Base-by-base conservation (phyloP, 1,284 basidiomycete genomes). In the Xerocomus amazonicus region DNA sequence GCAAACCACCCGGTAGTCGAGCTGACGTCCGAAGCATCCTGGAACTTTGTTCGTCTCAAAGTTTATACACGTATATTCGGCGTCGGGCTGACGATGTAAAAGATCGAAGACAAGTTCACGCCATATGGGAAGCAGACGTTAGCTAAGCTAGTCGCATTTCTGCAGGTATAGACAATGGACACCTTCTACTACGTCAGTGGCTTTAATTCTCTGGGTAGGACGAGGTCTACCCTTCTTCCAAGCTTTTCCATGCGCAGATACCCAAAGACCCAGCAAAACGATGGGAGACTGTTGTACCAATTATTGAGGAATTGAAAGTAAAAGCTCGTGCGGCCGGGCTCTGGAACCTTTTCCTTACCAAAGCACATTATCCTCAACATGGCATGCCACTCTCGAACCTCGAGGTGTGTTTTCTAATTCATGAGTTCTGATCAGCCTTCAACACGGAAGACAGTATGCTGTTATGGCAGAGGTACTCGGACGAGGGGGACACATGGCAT, bases 321-420 rank as follows among this genome's bases (percentile, higher is more conserved):
- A 93, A 90, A 70, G 96, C 96, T 4, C 89, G 87, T 72, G 78
- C 83, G 60, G 79, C 85, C 35, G 96, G 96, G 2, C 78, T 99
- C 41, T 99, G 96, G 96, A 98, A 98, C 69, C 78, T 99, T 38
- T 98, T 98, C 79, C 75, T 98, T 55, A 93, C 90, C 77, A 94
- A 92, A 71, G 78, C 83, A 42, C 94, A 97, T 68, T 97, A 96
- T 70, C 92, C 92, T 27, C 78, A 88, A 57, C 77, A 83, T 62
- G 95, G 96, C 45, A 86, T 92, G n/a, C 86, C 89, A 13, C 74
- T 98, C 57, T 87, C 85, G 27, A 98, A 98, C 70, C 77, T 99
- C 48, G 95, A 98, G 77, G 91, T 92, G 56, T 40, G 77, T 40
- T 23, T 19, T 31, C 41, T 32, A 29, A 31, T 17, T 43, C n/a